Base-by-base conservation (phyloP, 1,284 basidiomycete genomes). In the Rhizopogon hawkerae region DNA sequence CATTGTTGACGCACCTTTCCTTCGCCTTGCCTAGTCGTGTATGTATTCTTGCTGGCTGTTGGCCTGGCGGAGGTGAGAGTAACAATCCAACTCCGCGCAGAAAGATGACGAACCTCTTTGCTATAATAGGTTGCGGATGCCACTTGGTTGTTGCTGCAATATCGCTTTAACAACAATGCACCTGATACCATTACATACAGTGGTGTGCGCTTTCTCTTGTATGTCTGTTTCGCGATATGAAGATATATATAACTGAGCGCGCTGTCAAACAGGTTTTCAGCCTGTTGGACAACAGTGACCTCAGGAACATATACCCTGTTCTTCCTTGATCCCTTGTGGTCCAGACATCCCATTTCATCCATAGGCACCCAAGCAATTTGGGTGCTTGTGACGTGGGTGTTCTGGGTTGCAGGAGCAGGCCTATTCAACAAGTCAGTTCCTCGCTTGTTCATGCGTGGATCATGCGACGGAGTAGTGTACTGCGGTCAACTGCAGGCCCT, bases 91-190 rank as follows among this genome's bases (percentile, higher is more conserved):
- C 9, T 2, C 41, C 18, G 37, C 26, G 9, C 35, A 35, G 24
- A 47, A 44, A 37, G n/a, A 35, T 46, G 38, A 48, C 39, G 48
- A 31, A 62, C 21, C 24, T 0, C 4, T 31, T 41, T 37, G 23
- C 46, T 23, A 43, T 46, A 33, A n/a, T 46, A 81, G 79, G 60
- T 75, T 16, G 76, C 77, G 3, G 63, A 76, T 31, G 62, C 74
- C 38, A 73, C 69, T 51, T 82, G 80, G 79, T 62, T 82, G 38
- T 58, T 80, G 26, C 59, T 77, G 5, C 77, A 80, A 58, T 81
- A 75, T 58, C 63, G 64, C 33, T 71, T 71, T 58, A 71, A 74
- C 48, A 56, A 67, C 46, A 77, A 77, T 38, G 74, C 71, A 50
- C 77, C 80, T 2, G 72, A 71, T 54, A 11, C 60, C 3, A 61